Evolutionary conservation across 1,284 basidiomycete species (phyloP).

Genomic region (Ustilago loliicola): DNA sequence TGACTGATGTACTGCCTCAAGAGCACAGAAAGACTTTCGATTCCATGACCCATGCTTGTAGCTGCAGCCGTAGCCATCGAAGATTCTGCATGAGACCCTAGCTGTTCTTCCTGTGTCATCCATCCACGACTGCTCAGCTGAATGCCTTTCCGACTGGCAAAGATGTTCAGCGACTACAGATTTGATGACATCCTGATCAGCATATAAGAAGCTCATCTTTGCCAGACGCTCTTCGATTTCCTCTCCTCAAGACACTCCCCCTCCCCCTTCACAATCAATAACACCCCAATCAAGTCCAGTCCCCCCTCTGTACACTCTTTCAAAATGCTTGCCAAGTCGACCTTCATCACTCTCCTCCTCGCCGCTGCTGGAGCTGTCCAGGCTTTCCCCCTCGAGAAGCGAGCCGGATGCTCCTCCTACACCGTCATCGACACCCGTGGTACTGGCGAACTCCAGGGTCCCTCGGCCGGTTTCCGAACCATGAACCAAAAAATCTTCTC

Average conservation of each 20-base stretch:
- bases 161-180: background rate
- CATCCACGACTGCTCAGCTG: background rate
- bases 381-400: constrained; percentile 23
- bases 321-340: constrained; percentile 29
- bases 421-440: constrained; percentile 68
- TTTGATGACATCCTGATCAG: background rate
- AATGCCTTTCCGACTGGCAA: background rate
- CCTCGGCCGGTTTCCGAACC: constrained; percentile 50
- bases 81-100: constrained; percentile 7
- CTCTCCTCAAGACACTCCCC: background rate
- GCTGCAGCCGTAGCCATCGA: background rate
- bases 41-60: background rate
- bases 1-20: background rate
- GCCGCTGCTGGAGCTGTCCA: constrained; percentile 23
- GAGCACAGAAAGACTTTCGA: background rate
- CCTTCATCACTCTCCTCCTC: constrained; percentile 16
- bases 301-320: background rate
- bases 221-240: background rate
- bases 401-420: constrained; percentile 35
- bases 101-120: background rate
- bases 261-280: background rate
- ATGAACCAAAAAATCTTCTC: constrained; percentile 53
- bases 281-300: background rate
- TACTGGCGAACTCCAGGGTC: constrained; percentile 66
- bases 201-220: background rate